These are phyloP conservation scores for Aspergillus sp. DNA, from an alignment of 2,329 filamentous ascomycete genomes.

Conservation along the genomic window DNA sequence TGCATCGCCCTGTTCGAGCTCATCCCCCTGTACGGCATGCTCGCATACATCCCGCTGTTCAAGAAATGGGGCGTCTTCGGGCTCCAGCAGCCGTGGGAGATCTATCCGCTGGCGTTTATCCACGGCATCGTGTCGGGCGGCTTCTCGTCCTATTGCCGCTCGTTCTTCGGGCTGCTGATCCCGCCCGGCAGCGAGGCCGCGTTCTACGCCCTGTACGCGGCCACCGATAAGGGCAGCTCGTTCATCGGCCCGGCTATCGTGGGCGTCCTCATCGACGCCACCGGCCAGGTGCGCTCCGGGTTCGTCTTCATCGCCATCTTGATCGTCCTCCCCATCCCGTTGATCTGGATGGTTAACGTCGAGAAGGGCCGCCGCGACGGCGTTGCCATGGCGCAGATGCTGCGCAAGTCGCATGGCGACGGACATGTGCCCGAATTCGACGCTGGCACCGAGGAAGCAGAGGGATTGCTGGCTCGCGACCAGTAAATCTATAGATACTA, in stretches of 20 bases:
- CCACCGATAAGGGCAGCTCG: slow-evolving; percentile 86
- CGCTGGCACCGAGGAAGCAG: slow-evolving; percentile 17
- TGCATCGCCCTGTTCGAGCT: slow-evolving; percentile 79
- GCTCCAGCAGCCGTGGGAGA: slow-evolving; percentile 81
- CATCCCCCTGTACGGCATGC: slow-evolving; percentile 79
- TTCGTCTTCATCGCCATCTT: slow-evolving; percentile 81
- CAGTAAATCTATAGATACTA: slow-evolving; percentile 1
- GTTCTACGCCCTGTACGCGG: slow-evolving; percentile 88
- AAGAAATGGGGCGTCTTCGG: slow-evolving; percentile 64
- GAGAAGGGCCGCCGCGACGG: slow-evolving; percentile 27
- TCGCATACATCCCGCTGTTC: slow-evolving; percentile 73
- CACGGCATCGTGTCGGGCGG: slow-evolving; percentile 85
- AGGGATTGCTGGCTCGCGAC: slow-evolving; percentile 16
- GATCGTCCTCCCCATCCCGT: slow-evolving; percentile 68
- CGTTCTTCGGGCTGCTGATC: slow-evolving; percentile 78
- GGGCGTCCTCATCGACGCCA: slow-evolving; percentile 71
- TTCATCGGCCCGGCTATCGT: slow-evolving; percentile 87
- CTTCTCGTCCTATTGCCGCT: slow-evolving; percentile 75
- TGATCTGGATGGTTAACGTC: slow-evolving; percentile 62
- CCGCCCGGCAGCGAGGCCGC: slow-evolving; percentile 83
- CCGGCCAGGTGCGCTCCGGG: slow-evolving; percentile 64
- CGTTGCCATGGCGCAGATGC: slow-evolving; percentile 20
- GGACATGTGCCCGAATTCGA: slow-evolving; percentile 4
- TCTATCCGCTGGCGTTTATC: slow-evolving; percentile 77
- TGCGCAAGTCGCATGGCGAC: slow-evolving; percentile 11